Conservation (phyloP, 306 rosid genomes). For the Leucaena leucocephala region DNA sequence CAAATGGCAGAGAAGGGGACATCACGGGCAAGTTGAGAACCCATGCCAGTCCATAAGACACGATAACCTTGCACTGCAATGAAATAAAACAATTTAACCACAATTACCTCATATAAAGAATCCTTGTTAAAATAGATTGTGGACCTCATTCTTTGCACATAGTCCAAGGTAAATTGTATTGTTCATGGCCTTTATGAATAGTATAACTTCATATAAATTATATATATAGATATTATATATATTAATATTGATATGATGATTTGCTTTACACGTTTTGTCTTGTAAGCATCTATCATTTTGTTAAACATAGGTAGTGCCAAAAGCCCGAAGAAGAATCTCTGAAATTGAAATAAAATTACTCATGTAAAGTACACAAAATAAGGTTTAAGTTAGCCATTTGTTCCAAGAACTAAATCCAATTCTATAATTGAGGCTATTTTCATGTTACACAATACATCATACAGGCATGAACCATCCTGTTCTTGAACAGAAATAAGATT, state of each 20-base stretch:
- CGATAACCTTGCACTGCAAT: constrained; percentile 74
- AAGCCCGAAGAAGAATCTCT: constrained; percentile 4
- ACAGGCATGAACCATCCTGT: constrained; percentile 11
- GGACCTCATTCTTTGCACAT: neutral
- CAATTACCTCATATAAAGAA: constrained; percentile 7
- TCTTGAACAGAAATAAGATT: neutral
- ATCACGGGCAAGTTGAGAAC: constrained; percentile 98
- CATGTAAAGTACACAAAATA: constrained; percentile 6
- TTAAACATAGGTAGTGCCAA: neutral
- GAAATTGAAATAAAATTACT: neutral
- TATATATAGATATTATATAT: neutral
- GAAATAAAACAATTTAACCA: constrained; percentile 22
- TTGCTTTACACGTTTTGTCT: neutral
- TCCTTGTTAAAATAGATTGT: neutral
- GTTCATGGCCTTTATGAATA: neutral
- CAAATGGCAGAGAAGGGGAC: constrained; percentile 97
- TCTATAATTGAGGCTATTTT: constrained; percentile 9
- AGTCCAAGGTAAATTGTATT: neutral
- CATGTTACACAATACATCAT: neutral
- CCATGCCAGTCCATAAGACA: constrained; percentile 96
- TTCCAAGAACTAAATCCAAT: constrained; percentile 19
- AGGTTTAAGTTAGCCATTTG: constrained; percentile 16
- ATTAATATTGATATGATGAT: neutral
- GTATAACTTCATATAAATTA: neutral
- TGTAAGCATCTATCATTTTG: neutral